Conservation (phyloP, 2,329 filamentous ascomycete species). For the Colletotrichum musicola region DNA sequence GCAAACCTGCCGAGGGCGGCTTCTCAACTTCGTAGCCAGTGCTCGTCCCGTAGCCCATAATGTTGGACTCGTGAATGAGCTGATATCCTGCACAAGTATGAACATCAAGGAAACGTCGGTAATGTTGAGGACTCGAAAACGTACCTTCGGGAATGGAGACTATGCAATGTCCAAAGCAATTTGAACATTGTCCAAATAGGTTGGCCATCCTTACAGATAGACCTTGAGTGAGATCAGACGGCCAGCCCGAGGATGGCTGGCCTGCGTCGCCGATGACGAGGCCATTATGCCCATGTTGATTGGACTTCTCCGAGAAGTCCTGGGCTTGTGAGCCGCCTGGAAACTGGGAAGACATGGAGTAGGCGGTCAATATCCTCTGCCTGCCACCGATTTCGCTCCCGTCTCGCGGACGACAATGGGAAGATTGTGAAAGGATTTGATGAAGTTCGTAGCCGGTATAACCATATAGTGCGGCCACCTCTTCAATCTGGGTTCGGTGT, state of each 20-base stretch:
- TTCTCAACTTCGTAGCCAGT: conserved; percentile 49
- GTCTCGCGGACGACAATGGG: conserved; percentile 1
- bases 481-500: conserved; percentile 44
- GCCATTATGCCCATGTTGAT: conserved; percentile 37
- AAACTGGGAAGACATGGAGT: conserved; percentile 49
- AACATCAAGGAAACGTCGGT: conserved; percentile 30
- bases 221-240: conserved; percentile 31
- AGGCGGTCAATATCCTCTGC: conserved; percentile 46
- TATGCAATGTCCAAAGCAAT: conserved; percentile 47
- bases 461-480: conserved; percentile 48
- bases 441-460: conserved; percentile 48
- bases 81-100: conserved; percentile 49
- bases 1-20: conserved; percentile 39
- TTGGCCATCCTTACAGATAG: conserved; percentile 45
- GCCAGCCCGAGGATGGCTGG: conserved; percentile 37
- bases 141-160: conserved; percentile 33
- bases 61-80: conserved; percentile 42
- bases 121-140: conserved; percentile 43
- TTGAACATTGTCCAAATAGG: conserved; percentile 47
- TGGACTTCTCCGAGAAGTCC: conserved; percentile 49
- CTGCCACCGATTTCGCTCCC: conserved; percentile 45
- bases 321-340: conserved; percentile 43
- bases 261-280: conserved; percentile 30
- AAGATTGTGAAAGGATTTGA: conserved; percentile 35
- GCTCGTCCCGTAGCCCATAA: conserved; percentile 46